Percentiles rank a stretch among this genome's conserved stretches.
Evolutionary conservation across 495 filamentous ascomycete species (phyloP).

Genomic region (Talaromyces proteolyticus): DNA sequence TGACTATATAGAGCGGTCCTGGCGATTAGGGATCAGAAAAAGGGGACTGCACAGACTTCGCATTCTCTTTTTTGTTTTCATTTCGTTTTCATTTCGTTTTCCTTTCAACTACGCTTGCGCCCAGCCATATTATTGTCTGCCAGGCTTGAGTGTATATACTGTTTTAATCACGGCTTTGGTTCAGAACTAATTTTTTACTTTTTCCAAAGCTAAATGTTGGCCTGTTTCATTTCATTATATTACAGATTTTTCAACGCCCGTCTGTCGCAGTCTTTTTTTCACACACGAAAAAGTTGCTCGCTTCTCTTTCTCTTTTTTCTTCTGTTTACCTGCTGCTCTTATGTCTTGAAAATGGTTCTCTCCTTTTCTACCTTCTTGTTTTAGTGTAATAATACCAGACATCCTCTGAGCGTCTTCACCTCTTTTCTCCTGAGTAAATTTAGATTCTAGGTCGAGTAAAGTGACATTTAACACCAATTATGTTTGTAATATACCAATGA

Average conservation of each 20-base stretch:
- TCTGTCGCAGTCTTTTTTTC: background rate
- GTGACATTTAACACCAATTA: no score
- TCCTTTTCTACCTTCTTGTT: background rate
- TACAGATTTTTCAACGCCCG: no score
- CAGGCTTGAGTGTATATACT: constrained; percentile 5
- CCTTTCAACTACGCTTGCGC: constrained; percentile 2
- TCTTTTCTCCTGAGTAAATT: no score
- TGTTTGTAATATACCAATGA: no score
- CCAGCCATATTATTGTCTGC: background rate
- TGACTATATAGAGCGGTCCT: constrained; percentile 6
- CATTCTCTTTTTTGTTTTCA: background rate
- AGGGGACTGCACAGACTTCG: background rate
- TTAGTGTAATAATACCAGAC: background rate
- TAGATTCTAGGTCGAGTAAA: no score
- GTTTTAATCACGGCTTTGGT: constrained; percentile 4
- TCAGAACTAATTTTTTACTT: background rate
- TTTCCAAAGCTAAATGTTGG: no score
- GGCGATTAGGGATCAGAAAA: constrained; percentile 5
- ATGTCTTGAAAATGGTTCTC: background rate
- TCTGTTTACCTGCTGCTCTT: background rate
- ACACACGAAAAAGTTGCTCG: background rate
- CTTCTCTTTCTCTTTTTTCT: background rate
- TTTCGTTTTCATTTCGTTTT: background rate
- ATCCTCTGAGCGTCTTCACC: no score
- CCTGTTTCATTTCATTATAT: background rate